Evolutionary conservation across 2,329 filamentous ascomycete genomes (phyloP).

Genomic region (Zymoseptoria brevis): DNA sequence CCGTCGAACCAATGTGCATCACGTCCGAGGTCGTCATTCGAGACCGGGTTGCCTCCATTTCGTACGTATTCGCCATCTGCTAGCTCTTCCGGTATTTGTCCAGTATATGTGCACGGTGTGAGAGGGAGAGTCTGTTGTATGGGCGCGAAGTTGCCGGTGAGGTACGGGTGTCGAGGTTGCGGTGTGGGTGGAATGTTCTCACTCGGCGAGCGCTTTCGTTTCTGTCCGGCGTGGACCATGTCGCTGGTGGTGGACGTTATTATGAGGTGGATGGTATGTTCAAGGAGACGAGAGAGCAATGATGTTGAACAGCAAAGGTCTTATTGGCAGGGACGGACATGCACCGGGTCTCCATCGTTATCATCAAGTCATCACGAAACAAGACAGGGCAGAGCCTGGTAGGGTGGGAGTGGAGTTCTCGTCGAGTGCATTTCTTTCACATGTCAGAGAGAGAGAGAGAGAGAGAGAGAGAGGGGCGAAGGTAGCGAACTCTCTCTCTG

Average conservation of each 20-base stretch:
- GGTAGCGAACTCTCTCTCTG: not conserved
- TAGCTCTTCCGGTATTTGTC: constrained; percentile 56
- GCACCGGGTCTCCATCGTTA: not conserved
- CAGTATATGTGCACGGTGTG: constrained; percentile 50
- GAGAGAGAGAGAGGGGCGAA: not conserved
- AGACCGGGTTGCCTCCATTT: constrained; percentile 62
- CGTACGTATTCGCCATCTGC: constrained; percentile 63
- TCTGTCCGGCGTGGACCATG: constrained; percentile 7
- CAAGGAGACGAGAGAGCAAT: not conserved
- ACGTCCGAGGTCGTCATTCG: constrained; percentile 51
- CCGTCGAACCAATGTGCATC: constrained; percentile 69
- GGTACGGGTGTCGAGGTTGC: constrained; percentile 37
- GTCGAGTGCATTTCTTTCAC: not conserved
- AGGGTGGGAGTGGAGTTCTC: not conserved
- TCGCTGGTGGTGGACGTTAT: not conserved
- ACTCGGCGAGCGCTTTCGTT: constrained; percentile 26
- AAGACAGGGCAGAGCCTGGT: not conserved
- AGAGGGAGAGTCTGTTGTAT: constrained; percentile 49
- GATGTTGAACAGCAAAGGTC: not conserved
- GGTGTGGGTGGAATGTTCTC: constrained; percentile 25
- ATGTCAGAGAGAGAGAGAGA: not conserved
- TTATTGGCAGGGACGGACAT: not conserved
- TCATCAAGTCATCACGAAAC: not conserved
- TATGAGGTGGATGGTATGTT: not conserved
- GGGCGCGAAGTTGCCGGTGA: constrained; percentile 63